Conservation (phyloP, 2,329 filamentous ascomycete species). For the Pyrenophora graminea region DNA sequence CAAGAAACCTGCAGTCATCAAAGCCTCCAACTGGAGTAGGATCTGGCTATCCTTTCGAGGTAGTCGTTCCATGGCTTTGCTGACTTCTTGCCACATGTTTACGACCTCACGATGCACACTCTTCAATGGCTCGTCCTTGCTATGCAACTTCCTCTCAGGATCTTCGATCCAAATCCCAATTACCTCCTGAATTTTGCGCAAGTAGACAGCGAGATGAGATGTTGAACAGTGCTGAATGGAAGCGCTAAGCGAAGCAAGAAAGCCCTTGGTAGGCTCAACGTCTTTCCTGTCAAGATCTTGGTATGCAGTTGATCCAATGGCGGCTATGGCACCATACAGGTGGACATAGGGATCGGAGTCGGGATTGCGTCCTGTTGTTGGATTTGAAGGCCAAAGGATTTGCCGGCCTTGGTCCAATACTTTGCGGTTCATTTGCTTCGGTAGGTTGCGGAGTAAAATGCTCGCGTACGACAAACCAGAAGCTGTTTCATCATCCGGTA, state of each 20-base stretch:
- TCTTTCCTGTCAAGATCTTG: constrained; percentile 46
- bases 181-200: constrained; percentile 66
- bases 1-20: constrained; percentile 59
- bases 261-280: constrained; percentile 47
- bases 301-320: constrained; percentile 62
- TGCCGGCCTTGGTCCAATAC: constrained; percentile 65
- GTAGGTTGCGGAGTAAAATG: constrained; percentile 44
- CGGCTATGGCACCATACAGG: constrained; percentile 65
- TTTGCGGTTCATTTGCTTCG: constrained; percentile 50
- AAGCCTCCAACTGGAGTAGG: constrained; percentile 58
- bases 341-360: constrained; percentile 65
- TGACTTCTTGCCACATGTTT: constrained; percentile 50
- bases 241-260: constrained; percentile 59
- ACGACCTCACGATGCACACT: constrained; percentile 33
- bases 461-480: constrained; percentile 36
- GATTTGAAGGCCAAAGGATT: constrained; percentile 66
- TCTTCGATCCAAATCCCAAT: constrained; percentile 69
- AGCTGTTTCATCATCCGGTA: constrained; percentile 23
- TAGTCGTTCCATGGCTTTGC: constrained; percentile 61
- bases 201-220: constrained; percentile 58
- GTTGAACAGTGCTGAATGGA: constrained; percentile 47
- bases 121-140: constrained; percentile 23
- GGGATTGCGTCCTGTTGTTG: constrained; percentile 39
- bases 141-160: constrained; percentile 38
- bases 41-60: constrained; percentile 60